Percentiles rank a stretch among this genome's conserved stretches.
Conservation (phyloP, 176 grass and related monocot genomes). For the Eragrostis curvula region DNA sequence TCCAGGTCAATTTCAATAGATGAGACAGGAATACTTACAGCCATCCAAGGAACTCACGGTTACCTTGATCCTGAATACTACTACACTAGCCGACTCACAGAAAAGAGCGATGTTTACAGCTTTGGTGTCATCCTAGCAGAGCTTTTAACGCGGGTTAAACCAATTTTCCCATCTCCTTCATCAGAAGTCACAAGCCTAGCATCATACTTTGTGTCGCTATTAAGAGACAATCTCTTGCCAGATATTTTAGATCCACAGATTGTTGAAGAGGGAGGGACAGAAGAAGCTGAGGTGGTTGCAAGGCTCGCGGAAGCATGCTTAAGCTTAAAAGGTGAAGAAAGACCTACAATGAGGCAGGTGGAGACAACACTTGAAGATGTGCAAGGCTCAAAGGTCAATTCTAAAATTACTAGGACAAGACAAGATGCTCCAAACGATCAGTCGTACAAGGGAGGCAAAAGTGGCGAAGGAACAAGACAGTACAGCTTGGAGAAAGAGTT, state of each 20-base stretch:
- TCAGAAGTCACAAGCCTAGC: constrained; percentile 17
- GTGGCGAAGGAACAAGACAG: constrained; percentile 26
- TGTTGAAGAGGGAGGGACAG: constrained; percentile 23
- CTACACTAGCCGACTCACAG: constrained; percentile 41
- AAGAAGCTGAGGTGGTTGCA: constrained; percentile 22
- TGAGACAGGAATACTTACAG: constrained; percentile 42
- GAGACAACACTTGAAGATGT: constrained; percentile 40
- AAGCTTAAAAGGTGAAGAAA: constrained; percentile 51
- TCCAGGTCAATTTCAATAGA: constrained; percentile 48
- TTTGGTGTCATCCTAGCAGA: constrained; percentile 51
- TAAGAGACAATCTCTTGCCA: constrained; percentile 29
- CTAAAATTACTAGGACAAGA: not conserved
- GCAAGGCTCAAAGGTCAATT: constrained; percentile 10
- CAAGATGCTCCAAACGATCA: not conserved
- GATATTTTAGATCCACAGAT: constrained; percentile 49
- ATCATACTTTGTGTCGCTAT: constrained; percentile 25
- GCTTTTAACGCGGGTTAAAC: constrained; percentile 28
- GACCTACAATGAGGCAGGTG: constrained; percentile 51
- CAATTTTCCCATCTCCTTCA: constrained; percentile 34
- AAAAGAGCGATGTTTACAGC: constrained; percentile 53
- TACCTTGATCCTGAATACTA: constrained; percentile 58
- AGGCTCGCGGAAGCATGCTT: constrained; percentile 21
- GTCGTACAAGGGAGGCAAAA: not conserved
- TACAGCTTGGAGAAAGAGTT: constrained; percentile 51
- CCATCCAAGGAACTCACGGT: constrained; percentile 46